phyloP scores from a whole-genome alignment of 2,329 filamentous ascomycete species.

The Colletotrichum ledebouriae region DNA sequence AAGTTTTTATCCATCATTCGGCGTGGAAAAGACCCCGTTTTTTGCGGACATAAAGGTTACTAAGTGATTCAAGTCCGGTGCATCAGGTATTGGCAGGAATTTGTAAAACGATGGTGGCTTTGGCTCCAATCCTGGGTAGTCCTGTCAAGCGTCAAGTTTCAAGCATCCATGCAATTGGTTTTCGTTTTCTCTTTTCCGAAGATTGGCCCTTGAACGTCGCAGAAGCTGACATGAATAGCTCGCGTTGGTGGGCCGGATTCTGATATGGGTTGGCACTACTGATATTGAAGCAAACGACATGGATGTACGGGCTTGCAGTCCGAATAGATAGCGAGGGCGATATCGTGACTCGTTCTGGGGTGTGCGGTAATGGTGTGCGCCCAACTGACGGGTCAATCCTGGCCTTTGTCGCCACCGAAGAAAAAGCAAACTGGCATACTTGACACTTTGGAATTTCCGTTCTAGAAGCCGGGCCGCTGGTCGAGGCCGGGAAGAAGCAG shows the following conservation, averaged over 20 bases:
- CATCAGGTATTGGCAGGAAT: slow-evolving; percentile 1
- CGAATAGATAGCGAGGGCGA: neutral
- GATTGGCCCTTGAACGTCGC: neutral
- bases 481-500: slow-evolving; percentile 5
- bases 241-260: slow-evolving; percentile 14
- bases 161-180: neutral
- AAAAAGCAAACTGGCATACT: slow-evolving; percentile 14
- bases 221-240: slow-evolving; percentile 9
- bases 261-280: slow-evolving; percentile 25
- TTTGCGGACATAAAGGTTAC: no score
- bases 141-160: neutral
- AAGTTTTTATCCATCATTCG: no score
- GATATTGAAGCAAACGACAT: slow-evolving; percentile 30
- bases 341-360: slow-evolving; percentile 22
- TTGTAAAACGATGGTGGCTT: slow-evolving; percentile 14
- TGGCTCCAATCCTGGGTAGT: slow-evolving; percentile 9
- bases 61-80: neutral
- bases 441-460: neutral
- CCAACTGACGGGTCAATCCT: slow-evolving; percentile 5
- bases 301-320: slow-evolving; percentile 13
- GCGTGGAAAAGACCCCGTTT: no score
- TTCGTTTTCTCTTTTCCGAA: slow-evolving; percentile 6
- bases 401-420: slow-evolving; percentile 6
- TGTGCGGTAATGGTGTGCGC: neutral
- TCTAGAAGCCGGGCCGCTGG: slow-evolving; percentile 38